Percentiles rank a stretch among this genome's conserved stretches.
phyloP scores from a whole-genome alignment of 2,329 filamentous ascomycete species.

The Emergomyces orientalis region DNA sequence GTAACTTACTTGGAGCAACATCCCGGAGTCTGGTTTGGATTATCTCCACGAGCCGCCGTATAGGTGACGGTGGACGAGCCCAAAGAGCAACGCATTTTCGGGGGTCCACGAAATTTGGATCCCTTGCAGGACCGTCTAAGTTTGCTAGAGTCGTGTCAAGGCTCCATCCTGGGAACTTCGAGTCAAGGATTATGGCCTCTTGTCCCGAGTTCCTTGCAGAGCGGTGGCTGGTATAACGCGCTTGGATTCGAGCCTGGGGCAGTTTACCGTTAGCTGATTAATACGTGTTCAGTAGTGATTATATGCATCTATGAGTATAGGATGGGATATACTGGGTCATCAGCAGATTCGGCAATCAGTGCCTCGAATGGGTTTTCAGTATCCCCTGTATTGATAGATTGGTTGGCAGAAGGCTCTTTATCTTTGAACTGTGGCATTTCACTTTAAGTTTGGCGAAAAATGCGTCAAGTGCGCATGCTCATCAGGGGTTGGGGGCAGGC shows the following conservation, averaged over 20 bases:
- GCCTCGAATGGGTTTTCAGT: constrained; percentile 62
- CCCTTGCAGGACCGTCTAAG: constrained; percentile 53
- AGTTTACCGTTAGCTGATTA: background rate
- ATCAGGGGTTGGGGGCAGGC: no score
- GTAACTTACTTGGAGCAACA: constrained; percentile 58
- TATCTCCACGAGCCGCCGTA: constrained; percentile 56
- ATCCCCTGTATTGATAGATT: background rate
- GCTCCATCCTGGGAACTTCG: constrained; percentile 59
- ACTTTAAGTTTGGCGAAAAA: no score
- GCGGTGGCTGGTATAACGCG: constrained; percentile 64
- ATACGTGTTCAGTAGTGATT: background rate
- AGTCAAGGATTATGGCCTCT: constrained; percentile 59
- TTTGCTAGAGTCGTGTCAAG: constrained; percentile 68
- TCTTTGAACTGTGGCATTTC: no score
- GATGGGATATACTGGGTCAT: constrained; percentile 60
- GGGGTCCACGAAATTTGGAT: constrained; percentile 63
- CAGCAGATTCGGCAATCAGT: constrained; percentile 57
- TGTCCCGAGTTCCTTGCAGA: constrained; percentile 67
- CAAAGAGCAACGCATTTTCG: constrained; percentile 80
- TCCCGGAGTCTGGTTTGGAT: constrained; percentile 59
- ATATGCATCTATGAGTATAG: constrained; percentile 13
- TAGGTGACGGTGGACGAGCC: constrained; percentile 67
- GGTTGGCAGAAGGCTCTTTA: no score
- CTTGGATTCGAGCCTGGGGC: constrained; percentile 49
- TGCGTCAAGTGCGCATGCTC: background rate